phyloP scores from a whole-genome alignment of 345 rosid species.

The Populus tremula region DNA sequence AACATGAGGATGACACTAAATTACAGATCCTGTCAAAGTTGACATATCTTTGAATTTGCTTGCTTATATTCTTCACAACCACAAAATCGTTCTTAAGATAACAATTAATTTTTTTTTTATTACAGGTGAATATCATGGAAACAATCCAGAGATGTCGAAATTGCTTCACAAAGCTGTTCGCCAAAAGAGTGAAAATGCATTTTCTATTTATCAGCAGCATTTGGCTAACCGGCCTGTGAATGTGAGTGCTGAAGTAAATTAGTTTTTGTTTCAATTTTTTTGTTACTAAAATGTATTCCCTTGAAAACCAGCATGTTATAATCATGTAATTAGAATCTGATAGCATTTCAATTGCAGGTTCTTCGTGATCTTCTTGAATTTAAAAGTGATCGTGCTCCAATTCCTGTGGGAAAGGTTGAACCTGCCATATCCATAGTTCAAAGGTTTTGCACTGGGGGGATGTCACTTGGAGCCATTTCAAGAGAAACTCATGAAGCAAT shows the following conservation, averaged over 20 bases:
- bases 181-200: conserved; percentile 90
- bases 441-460: conserved; percentile 98
- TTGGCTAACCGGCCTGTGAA: conserved; percentile 92
- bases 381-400: conserved; percentile 85
- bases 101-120: neutral
- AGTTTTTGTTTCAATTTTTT: conserved; percentile 3
- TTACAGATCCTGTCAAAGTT: neutral
- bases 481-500: conserved; percentile 99
- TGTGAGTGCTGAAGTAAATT: conserved; percentile 43
- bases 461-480: conserved; percentile 99
- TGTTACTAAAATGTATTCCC: neutral
- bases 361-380: conserved; percentile 96
- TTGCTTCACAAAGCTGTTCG: conserved; percentile 98
- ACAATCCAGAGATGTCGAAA: conserved; percentile 98
- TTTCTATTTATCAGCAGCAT: conserved; percentile 92
- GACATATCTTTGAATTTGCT: neutral
- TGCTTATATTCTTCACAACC: neutral
- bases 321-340: conserved; percentile 12
- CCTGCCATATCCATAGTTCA: conserved; percentile 80
- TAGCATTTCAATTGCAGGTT: conserved; percentile 49
- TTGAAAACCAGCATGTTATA: neutral
- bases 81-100: neutral
- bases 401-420: conserved; percentile 91
- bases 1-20: conserved; percentile 4
- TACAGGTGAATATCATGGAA: conserved; percentile 94